These are phyloP conservation scores for Colletotrichum neosansevieriae DNA, from an alignment of 2,329 filamentous ascomycete species.

Conservation along the genomic window DNA sequence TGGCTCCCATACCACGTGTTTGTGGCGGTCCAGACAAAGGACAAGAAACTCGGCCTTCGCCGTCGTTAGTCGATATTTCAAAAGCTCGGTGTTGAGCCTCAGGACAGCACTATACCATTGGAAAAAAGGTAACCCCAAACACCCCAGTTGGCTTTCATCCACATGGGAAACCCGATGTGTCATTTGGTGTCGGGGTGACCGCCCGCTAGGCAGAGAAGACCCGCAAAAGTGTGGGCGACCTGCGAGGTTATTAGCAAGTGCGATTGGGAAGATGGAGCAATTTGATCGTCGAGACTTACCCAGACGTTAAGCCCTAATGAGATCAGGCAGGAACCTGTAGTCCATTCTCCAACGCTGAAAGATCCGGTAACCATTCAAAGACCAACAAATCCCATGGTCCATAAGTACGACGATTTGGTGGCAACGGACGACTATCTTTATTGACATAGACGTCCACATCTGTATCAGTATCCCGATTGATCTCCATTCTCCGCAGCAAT, in stretches of 20 bases:
- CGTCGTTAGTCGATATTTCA: neutral
- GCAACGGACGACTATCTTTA: conserved; percentile 46
- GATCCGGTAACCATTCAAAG: conserved; percentile 48
- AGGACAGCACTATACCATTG: conserved; percentile 22
- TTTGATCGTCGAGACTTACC: neutral
- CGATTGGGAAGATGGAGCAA: neutral
- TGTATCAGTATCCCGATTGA: conserved; percentile 40
- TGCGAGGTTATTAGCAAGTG: neutral
- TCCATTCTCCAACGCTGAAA: conserved; percentile 48
- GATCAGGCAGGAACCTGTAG: conserved; percentile 44
- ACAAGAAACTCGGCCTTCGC: conserved; percentile 35
- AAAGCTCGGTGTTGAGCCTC: neutral
- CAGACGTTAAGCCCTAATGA: conserved; percentile 42
- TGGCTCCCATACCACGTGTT: conserved; percentile 43
- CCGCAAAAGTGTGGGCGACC: conserved; percentile 41
- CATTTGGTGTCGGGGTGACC: conserved; percentile 43
- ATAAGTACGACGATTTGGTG: conserved; percentile 45
- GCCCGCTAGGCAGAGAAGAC: conserved; percentile 41
- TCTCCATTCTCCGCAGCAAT: conserved; percentile 40
- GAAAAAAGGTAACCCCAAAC: conserved; percentile 43
- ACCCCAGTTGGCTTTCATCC: conserved; percentile 44
- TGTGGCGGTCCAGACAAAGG: conserved; percentile 42
- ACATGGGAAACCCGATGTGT: conserved; percentile 44
- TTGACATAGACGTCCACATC: conserved; percentile 44
- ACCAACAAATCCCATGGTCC: conserved; percentile 47